A percentile compares a stretch with the other conserved stretches of the same genome.
These are phyloP conservation scores for Aureobasidium sp. DNA, from an alignment of 2,329 filamentous ascomycete species.

Conservation along the genomic window DNA sequence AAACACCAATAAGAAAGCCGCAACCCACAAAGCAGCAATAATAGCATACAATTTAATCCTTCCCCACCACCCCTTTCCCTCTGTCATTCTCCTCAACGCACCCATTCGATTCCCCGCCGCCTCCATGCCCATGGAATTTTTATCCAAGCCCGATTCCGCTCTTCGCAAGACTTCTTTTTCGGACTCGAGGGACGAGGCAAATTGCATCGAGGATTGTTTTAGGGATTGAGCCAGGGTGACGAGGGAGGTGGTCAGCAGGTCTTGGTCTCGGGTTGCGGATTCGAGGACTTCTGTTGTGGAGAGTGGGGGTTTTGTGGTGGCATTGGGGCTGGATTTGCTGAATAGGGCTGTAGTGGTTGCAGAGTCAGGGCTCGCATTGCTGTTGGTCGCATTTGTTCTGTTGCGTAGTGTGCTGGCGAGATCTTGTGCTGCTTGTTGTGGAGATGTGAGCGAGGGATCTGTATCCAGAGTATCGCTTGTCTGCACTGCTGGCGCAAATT, in stretches of 20 bases:
- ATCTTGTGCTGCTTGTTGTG: constrained; percentile 9
- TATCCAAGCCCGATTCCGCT: constrained; percentile 68
- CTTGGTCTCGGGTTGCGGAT: not conserved
- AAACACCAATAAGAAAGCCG: constrained; percentile 73
- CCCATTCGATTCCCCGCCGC: constrained; percentile 72
- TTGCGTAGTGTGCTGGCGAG: not conserved
- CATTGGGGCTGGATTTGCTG: constrained; percentile 20
- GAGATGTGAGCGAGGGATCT: constrained; percentile 19
- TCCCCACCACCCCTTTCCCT: constrained; percentile 83
- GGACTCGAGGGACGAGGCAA: constrained; percentile 65
- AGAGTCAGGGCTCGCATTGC: constrained; percentile 19
- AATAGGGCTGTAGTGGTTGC: constrained; percentile 35
- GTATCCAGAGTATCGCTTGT: constrained; percentile 29
- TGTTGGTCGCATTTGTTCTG: constrained; percentile 9
- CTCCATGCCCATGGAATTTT: constrained; percentile 68
- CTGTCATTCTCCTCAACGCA: constrained; percentile 68
- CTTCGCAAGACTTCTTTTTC: constrained; percentile 64
- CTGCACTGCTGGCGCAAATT: constrained; percentile 37
- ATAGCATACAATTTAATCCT: constrained; percentile 70
- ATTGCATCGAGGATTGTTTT: constrained; percentile 66
- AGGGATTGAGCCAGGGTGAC: constrained; percentile 70
- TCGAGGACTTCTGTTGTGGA: constrained; percentile 6
- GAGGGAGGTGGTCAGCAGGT: constrained; percentile 65
- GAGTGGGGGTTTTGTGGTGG: not conserved
- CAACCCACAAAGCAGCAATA: constrained; percentile 76